Evolutionary conservation across 2,329 filamentous ascomycete species (phyloP), one percentile per base, ranked within the genome.

Genomic region (Pseudogymnoascus sp.): DNA sequence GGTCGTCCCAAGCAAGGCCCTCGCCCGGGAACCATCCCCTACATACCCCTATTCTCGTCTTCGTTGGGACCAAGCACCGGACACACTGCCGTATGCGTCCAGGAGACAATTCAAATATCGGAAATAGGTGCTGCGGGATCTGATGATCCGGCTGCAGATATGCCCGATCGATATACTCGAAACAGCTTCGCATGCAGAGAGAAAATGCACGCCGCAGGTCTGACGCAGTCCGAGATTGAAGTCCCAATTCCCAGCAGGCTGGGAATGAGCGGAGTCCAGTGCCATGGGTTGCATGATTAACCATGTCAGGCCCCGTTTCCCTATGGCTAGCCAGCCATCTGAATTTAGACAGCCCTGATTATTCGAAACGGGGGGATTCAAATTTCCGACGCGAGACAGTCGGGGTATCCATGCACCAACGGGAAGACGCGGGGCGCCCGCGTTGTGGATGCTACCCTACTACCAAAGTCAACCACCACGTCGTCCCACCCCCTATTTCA

Each of bases 181-280:
- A 29, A 52, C 42, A 7, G 13, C 42, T 13, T 52, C 25, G 4
- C 42, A 52, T 52, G 42, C 42, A 52, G 25, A 10, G 13, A 52
- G 42, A 52, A 52, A 52, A 29, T 52, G 42, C 25, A 25, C 13
- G 25, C 3, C n/a, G 42, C 21, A 52, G 42, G 42, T 29, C 42
- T 52, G 25, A 52, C 13, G 25, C 42, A 31, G 42, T 29, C 42
- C 42, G 42, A 52, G 13, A 52, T 52, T 52, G 42, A 1, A 15
- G 42, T 52, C 13, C 25, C 42, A 52, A 52, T 52, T 52, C 42
- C 42, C 42, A 52, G 42, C 42, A 52, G 42, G 25, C 29, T 52
- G 42, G 42, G 42, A 52, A 52, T 10, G 7, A 29, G 42, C 13
- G 13, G 42, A 52, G 42, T 52, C 42, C 42, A 4, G 42, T 15